Evolutionary conservation across 164 flowering plant genomes (phyloP).

Genomic region (Akebia trifoliata): DNA sequence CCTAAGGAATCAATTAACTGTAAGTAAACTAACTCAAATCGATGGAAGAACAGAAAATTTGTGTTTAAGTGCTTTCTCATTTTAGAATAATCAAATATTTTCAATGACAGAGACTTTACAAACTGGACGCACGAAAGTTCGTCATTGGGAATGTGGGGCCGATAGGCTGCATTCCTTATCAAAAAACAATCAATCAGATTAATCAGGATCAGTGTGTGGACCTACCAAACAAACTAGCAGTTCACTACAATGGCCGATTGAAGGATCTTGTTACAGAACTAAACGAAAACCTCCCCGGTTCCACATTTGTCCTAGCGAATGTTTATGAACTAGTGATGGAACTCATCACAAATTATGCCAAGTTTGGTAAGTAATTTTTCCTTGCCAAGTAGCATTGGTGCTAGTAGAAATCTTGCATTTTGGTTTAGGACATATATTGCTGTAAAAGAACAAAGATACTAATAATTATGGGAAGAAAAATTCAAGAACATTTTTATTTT

Average conservation of each 20-base stretch:
- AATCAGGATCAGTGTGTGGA: slow-evolving; percentile 60
- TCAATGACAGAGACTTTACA: slow-evolving; percentile 90
- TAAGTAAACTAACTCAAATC: slow-evolving; percentile 17
- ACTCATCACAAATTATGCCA: slow-evolving; percentile 59
- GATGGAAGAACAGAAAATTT: background rate
- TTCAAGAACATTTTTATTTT: too few relatives aligned
- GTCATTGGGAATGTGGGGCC: slow-evolving; percentile 85
- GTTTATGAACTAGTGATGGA: slow-evolving; percentile 83
- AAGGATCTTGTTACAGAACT: slow-evolving; percentile 59
- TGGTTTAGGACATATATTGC: too few relatives aligned
- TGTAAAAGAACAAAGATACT: too few relatives aligned
- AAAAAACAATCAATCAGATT: slow-evolving; percentile 70
- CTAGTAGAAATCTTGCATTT: too few relatives aligned
- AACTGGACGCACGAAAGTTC: slow-evolving; percentile 81
- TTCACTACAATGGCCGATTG: slow-evolving; percentile 57
- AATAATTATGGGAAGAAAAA: too few relatives aligned
- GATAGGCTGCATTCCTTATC: slow-evolving; percentile 92
- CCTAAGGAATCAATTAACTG: slow-evolving; percentile 66
- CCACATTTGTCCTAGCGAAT: slow-evolving; percentile 72
- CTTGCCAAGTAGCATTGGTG: too few relatives aligned
- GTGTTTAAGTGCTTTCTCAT: background rate
- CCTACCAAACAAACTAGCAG: slow-evolving; percentile 68
- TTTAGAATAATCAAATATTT: background rate
- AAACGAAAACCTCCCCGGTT: slow-evolving; percentile 64
- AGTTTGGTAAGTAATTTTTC: slow-evolving; percentile 44